Percentiles rank a stretch among this genome's conserved stretches.
Conservation (phyloP, 2,329 filamentous ascomycete genomes). For the Neoarthrinium moseri region DNA sequence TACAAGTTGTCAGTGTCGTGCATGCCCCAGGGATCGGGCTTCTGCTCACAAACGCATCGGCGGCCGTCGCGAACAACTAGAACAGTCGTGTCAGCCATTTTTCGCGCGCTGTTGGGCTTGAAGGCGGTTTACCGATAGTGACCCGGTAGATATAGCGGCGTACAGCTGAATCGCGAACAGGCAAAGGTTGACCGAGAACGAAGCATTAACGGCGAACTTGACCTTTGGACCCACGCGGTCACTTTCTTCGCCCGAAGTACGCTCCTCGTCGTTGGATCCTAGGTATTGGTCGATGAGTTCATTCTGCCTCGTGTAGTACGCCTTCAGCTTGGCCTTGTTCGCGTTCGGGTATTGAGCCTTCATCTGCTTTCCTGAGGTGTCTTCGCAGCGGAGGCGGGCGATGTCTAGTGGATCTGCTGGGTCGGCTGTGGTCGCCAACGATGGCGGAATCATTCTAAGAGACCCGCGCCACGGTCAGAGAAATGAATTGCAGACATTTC, state of each 20-base stretch:
- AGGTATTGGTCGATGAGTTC: constrained; percentile 52
- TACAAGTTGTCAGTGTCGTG: constrained; percentile 24
- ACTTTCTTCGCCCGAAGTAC: constrained; percentile 47
- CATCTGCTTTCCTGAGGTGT: no score
- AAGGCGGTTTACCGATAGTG: constrained; percentile 54
- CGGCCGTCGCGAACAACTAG: constrained; percentile 62
- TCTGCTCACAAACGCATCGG: constrained; percentile 56
- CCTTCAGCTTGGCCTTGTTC: constrained; percentile 40
- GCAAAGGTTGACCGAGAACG: constrained; percentile 50
- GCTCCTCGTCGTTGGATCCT: constrained; percentile 54
- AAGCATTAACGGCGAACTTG: constrained; percentile 51
- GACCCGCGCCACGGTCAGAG: no score
- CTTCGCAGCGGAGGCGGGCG: no score
- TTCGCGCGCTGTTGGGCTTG: no score
- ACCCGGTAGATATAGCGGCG: constrained; percentile 56
- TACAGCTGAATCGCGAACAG: constrained; percentile 59
- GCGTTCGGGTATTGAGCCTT: constrained; percentile 46
- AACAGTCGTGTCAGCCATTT: no score
- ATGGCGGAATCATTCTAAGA: no score
- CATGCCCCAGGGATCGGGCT: constrained; percentile 11
- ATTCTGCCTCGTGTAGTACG: constrained; percentile 47
- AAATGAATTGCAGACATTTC: no score
- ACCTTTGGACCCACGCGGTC: constrained; percentile 49
- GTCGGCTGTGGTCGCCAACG: no score
- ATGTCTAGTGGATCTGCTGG: no score